Conservation (phyloP, 352 stramenopile species). For the Globisporangium uncinulatum region DNA sequence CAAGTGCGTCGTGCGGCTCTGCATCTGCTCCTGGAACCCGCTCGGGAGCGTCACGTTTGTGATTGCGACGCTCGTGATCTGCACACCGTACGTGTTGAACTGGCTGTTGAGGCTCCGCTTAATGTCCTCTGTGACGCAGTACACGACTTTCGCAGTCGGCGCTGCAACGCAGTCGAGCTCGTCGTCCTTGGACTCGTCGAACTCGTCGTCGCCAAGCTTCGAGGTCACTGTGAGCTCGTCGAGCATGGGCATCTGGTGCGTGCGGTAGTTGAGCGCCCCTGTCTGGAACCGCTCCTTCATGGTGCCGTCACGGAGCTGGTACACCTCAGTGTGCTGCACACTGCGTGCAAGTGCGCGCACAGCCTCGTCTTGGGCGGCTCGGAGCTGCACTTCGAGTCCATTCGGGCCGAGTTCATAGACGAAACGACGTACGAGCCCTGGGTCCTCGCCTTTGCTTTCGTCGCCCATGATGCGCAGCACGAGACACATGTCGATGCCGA, state of each 20-base stretch:
- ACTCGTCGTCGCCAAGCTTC: conserved; percentile 10
- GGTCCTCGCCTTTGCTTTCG: conserved; percentile 74
- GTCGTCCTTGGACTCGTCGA: neutral
- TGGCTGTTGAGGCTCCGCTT: conserved; percentile 60
- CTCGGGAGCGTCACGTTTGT: conserved; percentile 27
- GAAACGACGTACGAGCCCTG: conserved; percentile 78
- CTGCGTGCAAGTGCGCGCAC: conserved; percentile 76
- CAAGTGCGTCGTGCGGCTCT: conserved; percentile 50
- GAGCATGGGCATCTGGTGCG: conserved; percentile 9
- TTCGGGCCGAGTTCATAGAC: conserved; percentile 84
- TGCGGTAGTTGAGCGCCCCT: conserved; percentile 9
- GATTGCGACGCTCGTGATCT: conserved; percentile 40
- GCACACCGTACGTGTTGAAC: conserved; percentile 68
- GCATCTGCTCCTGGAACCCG: conserved; percentile 63
- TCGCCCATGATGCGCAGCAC: conserved; percentile 89
- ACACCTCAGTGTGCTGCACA: conserved; percentile 87
- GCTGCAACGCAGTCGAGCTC: conserved; percentile 1
- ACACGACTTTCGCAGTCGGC: conserved; percentile 18
- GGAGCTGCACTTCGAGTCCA: conserved; percentile 81
- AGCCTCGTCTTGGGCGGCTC: conserved; percentile 76
- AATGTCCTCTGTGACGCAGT: conserved; percentile 61
- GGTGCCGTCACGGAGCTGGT: conserved; percentile 71
- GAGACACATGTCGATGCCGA: conserved; percentile 85
- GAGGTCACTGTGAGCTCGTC: conserved; percentile 14
- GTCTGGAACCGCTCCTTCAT: conserved; percentile 64